Conservation (phyloP, 2,329 filamentous ascomycete species). For the Diaporthe sp. region DNA sequence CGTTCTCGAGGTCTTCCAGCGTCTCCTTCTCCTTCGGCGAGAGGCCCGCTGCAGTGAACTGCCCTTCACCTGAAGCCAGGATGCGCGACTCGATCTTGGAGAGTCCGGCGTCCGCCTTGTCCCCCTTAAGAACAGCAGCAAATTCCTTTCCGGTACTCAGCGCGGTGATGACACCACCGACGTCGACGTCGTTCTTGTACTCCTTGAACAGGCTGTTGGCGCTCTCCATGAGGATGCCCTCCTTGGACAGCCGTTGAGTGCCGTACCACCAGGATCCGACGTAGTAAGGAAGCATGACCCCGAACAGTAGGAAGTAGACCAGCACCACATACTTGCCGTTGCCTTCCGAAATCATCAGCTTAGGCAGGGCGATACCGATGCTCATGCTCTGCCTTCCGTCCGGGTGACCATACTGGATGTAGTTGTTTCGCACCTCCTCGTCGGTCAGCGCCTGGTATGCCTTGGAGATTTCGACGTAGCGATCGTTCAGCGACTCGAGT, state of each 20-base stretch:
- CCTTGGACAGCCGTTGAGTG: slow-evolving; percentile 91
- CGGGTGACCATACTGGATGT: slow-evolving; percentile 93
- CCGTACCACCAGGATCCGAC: slow-evolving; percentile 99
- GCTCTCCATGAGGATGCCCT: slow-evolving; percentile 92
- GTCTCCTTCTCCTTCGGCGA: slow-evolving; percentile 80
- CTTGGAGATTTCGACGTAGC: slow-evolving; percentile 96
- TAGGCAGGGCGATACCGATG: slow-evolving; percentile 95
- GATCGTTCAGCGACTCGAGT: slow-evolving; percentile 83
- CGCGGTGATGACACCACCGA: slow-evolving; percentile 83
- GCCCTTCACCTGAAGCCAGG: slow-evolving; percentile 69
- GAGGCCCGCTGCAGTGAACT: slow-evolving; percentile 70
- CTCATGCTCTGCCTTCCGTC: slow-evolving; percentile 99
- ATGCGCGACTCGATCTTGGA: slow-evolving; percentile 88
- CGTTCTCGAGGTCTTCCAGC: slow-evolving; percentile 85
- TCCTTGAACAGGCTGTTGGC: slow-evolving; percentile 95
- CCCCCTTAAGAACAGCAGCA: slow-evolving; percentile 79
- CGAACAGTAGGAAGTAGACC: slow-evolving; percentile 88
- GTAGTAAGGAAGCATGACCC: slow-evolving; percentile 90
- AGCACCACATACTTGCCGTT: slow-evolving; percentile 96
- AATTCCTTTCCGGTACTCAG: slow-evolving; percentile 91
- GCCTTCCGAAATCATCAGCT: slow-evolving; percentile 92
- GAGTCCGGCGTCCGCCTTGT: slow-evolving; percentile 84
- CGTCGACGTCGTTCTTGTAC: slow-evolving; percentile 87
- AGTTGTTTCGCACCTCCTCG: slow-evolving; percentile 97
- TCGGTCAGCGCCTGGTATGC: slow-evolving; percentile 98